Base-by-base conservation (phyloP, 106 monocot genomes). In the Dendrobium huoshanense region DNA sequence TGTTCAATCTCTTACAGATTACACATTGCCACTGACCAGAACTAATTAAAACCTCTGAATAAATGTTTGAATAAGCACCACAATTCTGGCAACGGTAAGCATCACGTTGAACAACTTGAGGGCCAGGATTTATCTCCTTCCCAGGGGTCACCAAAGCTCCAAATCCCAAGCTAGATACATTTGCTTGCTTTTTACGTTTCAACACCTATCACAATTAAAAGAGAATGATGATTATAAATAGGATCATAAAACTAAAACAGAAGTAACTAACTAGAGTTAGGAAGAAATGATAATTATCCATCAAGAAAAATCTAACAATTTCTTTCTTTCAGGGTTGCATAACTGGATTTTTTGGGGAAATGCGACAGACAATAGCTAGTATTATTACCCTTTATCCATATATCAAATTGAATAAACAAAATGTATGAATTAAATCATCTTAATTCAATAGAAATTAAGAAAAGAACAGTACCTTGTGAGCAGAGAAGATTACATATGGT, bases 11-110 rank as follows among this genome's bases (percentile, higher is more conserved):
- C 79, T 90, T 91, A 79, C 99, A 99, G 61, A 99, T 90, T 56
- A 91, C 90, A 77, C 99, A 99, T 59, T 95, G 92, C 99, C 99
- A 99, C 83, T 99, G 84, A 16, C 99, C 99, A n/a, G 95, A 93
- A 67, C 82, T 91, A 43, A 95, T 79, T 73, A 87, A 78, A 84
- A 99, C 82, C 75, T 99, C 85, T 78, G 89, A 95, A 41, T 88
- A 99, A 24, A 91, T 64, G 59, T 93, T 99, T 16, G 83, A 85
- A 81, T 93, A 99, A 44, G 99, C 99, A 29, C 99, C 99, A 81
- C 99, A 99, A 40, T 90, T 95, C 75, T 85, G 84, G 79, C 99
- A 99, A 47, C 95, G 89, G 55, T 93, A 90, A 77, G 98, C 92
- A 40, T 91, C 93, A 72, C 89, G 95, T 27, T 93, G 86, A 47